These are phyloP conservation scores for Starmerella vitae DNA, from an alignment of 805 yeast genomes.

Conservation along the genomic window DNA sequence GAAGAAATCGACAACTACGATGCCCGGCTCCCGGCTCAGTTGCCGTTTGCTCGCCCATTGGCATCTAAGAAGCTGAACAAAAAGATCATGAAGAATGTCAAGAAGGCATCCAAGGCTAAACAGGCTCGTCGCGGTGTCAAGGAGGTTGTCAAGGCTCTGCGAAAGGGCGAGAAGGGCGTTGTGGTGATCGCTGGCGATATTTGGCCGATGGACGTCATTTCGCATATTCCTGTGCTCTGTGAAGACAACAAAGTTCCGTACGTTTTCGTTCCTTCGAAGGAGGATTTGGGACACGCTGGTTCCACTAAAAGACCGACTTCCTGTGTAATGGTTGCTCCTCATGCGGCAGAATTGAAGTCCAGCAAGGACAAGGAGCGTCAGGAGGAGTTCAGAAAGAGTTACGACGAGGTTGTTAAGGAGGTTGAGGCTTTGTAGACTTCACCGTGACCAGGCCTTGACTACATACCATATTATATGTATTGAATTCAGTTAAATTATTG, in stretches of 20 bases:
- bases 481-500: too few relatives aligned
- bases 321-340: constrained; percentile 88
- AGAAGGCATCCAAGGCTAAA: constrained; percentile 95
- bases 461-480: too few relatives aligned
- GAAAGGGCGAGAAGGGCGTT: constrained; percentile 96
- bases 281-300: constrained; percentile 96
- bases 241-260: constrained; percentile 88
- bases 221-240: constrained; percentile 94
- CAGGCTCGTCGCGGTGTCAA: constrained; percentile 98
- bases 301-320: constrained; percentile 99
- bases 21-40: constrained; percentile 71
- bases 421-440: constrained; percentile 31
- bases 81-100: constrained; percentile 86
- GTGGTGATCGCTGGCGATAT: constrained; percentile 97
- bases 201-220: constrained; percentile 91
- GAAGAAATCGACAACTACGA: constrained; percentile 58
- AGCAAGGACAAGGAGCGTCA: constrained; percentile 50
- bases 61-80: constrained; percentile 94
- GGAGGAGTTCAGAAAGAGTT: constrained; percentile 81
- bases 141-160: constrained; percentile 93
- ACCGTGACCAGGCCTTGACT: too few relatives aligned
- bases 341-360: constrained; percentile 50
- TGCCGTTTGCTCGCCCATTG: constrained; percentile 86
- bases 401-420: constrained; percentile 90
- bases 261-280: constrained; percentile 90